Base-by-base conservation (phyloP, 208 protist genomes). In the Naegleria gruberi region DNA sequence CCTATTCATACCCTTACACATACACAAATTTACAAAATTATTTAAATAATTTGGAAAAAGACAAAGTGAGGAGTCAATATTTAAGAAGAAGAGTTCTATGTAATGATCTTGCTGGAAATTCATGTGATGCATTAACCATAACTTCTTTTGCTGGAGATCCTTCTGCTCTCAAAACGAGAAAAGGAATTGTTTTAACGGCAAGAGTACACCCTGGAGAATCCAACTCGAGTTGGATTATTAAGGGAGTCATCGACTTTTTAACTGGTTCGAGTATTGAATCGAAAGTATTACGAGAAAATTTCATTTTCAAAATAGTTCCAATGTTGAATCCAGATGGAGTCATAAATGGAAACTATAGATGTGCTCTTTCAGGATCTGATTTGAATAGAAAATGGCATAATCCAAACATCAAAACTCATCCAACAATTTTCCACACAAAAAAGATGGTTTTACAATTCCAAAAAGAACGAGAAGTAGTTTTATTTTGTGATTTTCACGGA, bases 291-390 rank as follows among this genome's bases (percentile, higher is more conserved):
- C 93, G 95, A 42, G 93, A 94, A 26, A 90, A 65, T n/a, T 96
- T 96, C 86, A 95, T 97, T 34, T 97, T 96, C 91, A 98, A 99
- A 92, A 94, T 99, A 51, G 93, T 99, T 23, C 98, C 98, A 3
- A 99, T 99, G 97, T 92, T 99, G 17, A 99, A 99, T 93, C 95
- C 96, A 12, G 98, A 99, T 91, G 98, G 98, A 44, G 98, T 99
- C 34, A 95, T 99, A 55, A 94, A 98, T 90, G 98, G 98, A 88
- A 99, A 99, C 93, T 97, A 99, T 92, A 95, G 98, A 83, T 99
- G 97, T 91, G 96, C 96, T 77, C 91, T 99, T 19, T 92, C 94
- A 19, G 98, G 97, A 15, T 90, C 94, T 42, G 98, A 99, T 93
- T 95, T 99, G 19, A 99, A 99, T 90, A 93, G 98, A 19, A 94